phyloP scores from a whole-genome alignment of 768 basidiomycete genomes.

The Mycena floridula region DNA sequence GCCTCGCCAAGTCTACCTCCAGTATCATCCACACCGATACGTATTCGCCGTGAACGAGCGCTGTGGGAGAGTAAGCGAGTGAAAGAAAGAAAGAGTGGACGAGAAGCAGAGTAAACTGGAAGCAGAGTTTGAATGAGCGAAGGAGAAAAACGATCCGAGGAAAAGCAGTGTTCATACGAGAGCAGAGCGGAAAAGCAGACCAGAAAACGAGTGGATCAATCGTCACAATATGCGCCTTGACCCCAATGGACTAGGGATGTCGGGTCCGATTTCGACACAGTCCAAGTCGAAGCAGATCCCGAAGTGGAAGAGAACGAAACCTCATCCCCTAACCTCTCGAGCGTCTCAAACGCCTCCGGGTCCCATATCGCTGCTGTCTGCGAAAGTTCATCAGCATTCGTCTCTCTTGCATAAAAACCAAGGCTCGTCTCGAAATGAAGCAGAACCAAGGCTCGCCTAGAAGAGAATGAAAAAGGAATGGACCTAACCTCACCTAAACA shows the following conservation, averaged over 20 bases:
- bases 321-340: conserved; percentile 50
- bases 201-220: conserved; percentile 94
- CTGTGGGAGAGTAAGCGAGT: conserved; percentile 13
- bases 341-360: conserved; percentile 78
- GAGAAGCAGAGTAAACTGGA: too few species aligned
- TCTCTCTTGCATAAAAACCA: too few species aligned
- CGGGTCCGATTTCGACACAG: background rate
- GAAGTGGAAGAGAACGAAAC: background rate
- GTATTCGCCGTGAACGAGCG: conserved; percentile 94
- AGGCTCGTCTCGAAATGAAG: too few species aligned
- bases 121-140: too few species aligned
- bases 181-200: too few species aligned
- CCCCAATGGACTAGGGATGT: conserved; percentile 79
- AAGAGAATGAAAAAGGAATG: too few species aligned
- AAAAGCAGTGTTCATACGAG: too few species aligned
- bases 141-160: too few species aligned
- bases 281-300: too few species aligned
- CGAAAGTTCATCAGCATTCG: too few species aligned
- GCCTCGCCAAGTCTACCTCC: conserved; percentile 90
- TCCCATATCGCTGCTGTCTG: conserved; percentile 99
- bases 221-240: conserved; percentile 96
- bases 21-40: conserved; percentile 94
- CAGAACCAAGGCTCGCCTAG: too few species aligned
- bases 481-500: conserved; percentile 64
- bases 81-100: too few species aligned